phyloP scores from a whole-genome alignment of 129 eudicot genomes.

The Oenanthe sinensis region DNA sequence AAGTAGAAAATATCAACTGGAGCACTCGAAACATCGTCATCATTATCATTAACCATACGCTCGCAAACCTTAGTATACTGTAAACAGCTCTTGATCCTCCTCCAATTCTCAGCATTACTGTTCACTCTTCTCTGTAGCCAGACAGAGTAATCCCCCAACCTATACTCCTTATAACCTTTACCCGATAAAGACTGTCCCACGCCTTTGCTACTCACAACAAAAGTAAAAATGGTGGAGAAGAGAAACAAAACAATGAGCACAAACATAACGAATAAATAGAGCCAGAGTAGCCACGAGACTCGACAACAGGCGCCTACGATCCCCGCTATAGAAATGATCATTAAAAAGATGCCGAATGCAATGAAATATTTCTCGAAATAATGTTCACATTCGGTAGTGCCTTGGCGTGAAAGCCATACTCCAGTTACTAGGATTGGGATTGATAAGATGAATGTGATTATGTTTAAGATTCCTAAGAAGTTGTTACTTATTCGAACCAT shows the following conservation, averaged over 20 bases:
- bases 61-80: constrained; percentile 29
- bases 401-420: constrained; percentile 71
- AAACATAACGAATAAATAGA: constrained; percentile 67
- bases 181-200: constrained; percentile 36
- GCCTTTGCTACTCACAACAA: constrained; percentile 40
- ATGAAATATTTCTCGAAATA: constrained; percentile 53
- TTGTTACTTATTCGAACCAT: constrained; percentile 72
- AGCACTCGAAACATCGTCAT: neutral
- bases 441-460: constrained; percentile 56
- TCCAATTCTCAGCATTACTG: constrained; percentile 35
- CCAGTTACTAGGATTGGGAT: constrained; percentile 76
- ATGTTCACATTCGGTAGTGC: constrained; percentile 72
- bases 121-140: constrained; percentile 57
- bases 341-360: constrained; percentile 50
- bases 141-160: constrained; percentile 45
- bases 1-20: neutral
- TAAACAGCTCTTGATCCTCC: constrained; percentile 51
- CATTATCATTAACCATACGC: constrained; percentile 6
- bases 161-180: constrained; percentile 25
- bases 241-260: constrained; percentile 44
- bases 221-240: constrained; percentile 40
- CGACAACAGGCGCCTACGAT: constrained; percentile 75
- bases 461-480: constrained; percentile 53
- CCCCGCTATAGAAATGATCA: constrained; percentile 71
- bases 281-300: constrained; percentile 68